Conservation (phyloP, 139 green algal genomes). For the Chlamydomonas sphaeroides region DNA sequence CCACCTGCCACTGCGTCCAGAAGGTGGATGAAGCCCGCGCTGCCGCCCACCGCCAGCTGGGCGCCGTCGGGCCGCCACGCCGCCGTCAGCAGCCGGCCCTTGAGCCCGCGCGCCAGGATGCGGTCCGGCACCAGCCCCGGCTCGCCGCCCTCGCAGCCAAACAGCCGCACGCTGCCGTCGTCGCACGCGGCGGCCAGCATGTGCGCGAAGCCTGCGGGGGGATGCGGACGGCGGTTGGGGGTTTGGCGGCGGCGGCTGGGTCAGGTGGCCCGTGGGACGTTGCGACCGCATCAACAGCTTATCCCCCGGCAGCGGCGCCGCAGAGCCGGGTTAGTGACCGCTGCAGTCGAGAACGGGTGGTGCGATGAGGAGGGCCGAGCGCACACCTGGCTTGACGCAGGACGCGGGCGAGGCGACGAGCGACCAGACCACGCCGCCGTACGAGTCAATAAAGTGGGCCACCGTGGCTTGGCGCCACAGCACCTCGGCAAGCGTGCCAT, state of each 20-base stretch:
- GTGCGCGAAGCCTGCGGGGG: constrained; percentile 49
- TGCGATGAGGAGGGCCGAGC: no score
- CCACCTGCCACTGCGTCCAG: constrained; percentile 67
- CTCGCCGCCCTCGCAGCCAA: constrained; percentile 63
- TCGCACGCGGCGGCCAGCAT: constrained; percentile 89
- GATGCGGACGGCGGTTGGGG: neutral
- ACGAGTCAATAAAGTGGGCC: constrained; percentile 68
- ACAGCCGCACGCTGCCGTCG: constrained; percentile 88
- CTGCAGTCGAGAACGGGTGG: no score
- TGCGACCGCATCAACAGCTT: no score
- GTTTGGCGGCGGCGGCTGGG: no score
- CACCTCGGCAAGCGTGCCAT: constrained; percentile 82
- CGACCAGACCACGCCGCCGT: constrained; percentile 88
- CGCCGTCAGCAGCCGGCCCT: constrained; percentile 70
- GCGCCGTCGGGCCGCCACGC: constrained; percentile 80
- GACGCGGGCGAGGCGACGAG: constrained; percentile 67
- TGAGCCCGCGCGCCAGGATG: constrained; percentile 60
- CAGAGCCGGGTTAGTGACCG: no score
- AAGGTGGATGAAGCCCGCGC: constrained; percentile 73
- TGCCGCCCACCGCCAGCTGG: constrained; percentile 70
- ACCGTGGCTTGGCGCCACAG: constrained; percentile 49
- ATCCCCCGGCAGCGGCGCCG: no score
- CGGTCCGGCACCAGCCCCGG: constrained; percentile 68
- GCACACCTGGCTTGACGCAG: constrained; percentile 42
- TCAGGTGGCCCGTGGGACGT: no score